Conservation (phyloP, 2,329 filamentous ascomycete genomes). For the Colletotrichum limetticola region DNA sequence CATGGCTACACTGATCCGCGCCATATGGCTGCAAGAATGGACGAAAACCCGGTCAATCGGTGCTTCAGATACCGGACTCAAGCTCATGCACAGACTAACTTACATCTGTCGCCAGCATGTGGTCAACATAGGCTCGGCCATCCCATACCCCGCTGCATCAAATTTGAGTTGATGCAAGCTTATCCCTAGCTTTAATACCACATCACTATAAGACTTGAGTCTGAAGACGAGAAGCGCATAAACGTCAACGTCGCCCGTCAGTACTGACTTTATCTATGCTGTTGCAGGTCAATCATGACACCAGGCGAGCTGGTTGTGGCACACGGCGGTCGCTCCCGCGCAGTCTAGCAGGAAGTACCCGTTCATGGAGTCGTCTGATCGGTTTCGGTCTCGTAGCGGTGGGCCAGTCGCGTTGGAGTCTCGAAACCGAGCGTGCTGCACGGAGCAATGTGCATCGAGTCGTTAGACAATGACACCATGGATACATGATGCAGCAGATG, state of each 20-base stretch:
- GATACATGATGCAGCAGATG: background rate
- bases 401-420: background rate
- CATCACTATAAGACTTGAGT: too few species aligned
- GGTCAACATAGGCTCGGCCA: background rate
- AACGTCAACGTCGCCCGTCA: background rate
- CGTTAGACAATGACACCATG: background rate
- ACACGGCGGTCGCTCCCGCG: conserved; percentile 5
- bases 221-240: background rate
- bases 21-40: background rate
- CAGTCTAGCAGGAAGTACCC: background rate
- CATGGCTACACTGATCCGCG: background rate
- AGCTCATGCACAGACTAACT: background rate
- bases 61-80: background rate
- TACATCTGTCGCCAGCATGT: background rate
- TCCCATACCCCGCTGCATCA: background rate
- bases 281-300: background rate
- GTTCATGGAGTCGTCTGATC: background rate
- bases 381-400: conserved; percentile 19
- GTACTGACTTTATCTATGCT: background rate
- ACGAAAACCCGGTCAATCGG: too few species aligned
- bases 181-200: background rate
- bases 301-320: background rate
- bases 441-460: background rate
- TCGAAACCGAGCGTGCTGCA: background rate
- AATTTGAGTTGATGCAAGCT: background rate